Conservation (phyloP, 768 basidiomycete species). For the Trametes maxima region DNA sequence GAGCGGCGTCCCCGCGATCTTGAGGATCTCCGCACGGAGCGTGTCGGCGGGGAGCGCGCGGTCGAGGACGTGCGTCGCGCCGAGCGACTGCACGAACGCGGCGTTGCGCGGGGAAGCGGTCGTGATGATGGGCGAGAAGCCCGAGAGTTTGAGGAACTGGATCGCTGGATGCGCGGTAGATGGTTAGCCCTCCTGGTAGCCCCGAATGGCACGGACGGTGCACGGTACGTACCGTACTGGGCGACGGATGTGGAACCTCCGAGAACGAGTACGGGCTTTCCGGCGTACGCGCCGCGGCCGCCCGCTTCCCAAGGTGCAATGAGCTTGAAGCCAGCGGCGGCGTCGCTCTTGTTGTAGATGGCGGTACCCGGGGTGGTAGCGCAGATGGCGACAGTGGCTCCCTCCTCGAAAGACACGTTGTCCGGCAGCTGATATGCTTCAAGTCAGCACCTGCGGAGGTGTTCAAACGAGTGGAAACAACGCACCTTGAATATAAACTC, state of each 20-base stretch:
- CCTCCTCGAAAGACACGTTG: constrained; percentile 43
- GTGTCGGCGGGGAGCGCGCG: constrained; percentile 16
- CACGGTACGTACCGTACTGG: constrained; percentile 27
- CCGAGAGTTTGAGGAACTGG: constrained; percentile 23
- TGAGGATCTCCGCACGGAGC: constrained; percentile 6
- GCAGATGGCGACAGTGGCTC: constrained; percentile 43
- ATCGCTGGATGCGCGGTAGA: background rate
- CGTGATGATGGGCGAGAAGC: constrained; percentile 36
- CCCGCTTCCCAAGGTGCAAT: constrained; percentile 29
- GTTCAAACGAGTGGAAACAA: background rate
- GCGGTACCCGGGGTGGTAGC: constrained; percentile 41
- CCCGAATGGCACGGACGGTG: background rate
- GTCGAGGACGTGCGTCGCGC: constrained; percentile 36
- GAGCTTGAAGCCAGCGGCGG: constrained; percentile 4
- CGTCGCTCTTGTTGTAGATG: constrained; percentile 32
- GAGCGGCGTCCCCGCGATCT: constrained; percentile 25
- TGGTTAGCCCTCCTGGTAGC: no score
- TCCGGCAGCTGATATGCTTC: constrained; percentile 35
- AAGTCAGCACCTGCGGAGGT: background rate
- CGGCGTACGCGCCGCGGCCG: constrained; percentile 25
- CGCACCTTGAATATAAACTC: constrained; percentile 30
- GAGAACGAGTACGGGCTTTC: constrained; percentile 30
- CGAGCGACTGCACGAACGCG: constrained; percentile 28
- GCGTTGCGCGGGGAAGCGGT: constrained; percentile 33
- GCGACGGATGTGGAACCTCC: constrained; percentile 35